Evolutionary conservation across 1,139 yeast genomes (phyloP), one percentile per base, ranked within the genome.

Genomic region (Candida tropicalis): DNA sequence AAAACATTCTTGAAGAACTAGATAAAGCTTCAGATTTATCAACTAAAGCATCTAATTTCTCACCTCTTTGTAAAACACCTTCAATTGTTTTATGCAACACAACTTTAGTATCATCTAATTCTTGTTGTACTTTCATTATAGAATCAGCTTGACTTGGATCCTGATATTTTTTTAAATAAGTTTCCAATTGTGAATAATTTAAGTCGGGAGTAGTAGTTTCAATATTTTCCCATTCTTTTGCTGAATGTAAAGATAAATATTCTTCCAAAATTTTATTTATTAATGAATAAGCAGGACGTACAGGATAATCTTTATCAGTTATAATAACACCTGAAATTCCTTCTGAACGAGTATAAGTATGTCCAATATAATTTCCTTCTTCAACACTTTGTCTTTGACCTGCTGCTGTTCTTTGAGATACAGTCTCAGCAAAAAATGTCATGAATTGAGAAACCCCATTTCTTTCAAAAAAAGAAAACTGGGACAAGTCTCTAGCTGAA

Each of bases 81-180:
- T 95, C 98, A 56, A 93, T 93, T 38, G 98, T 90, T 72, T 93
- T 90, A 69, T 93, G 98, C 59, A 93, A 75, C 33, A 91, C 97
- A 56, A 91, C 89, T 75, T 93, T 95, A 35, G 99, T 93, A 62
- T 95, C 99, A 66, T 95, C 99, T 57, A 93, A 79, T 66, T 93
- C 99, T 62, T 90, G 96, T 71, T 95, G 99, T 28, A 93, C 99
- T 66, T 86, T 87, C 96, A 93, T 85, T 53, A 93, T 84, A 12
- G 97, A 86, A 62, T 93, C 99, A 0, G 99, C 98, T 70, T 93
- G 97, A 29, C 86, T 77, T 18, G 99, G 99, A 64, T 95, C 97
- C 69, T 93, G 99, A 69, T 95, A 93, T 60, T 88, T 87, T 56
- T 75, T 70, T 55, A 95, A 70, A 63, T 90, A 90, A 24, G 70